phyloP scores from a whole-genome alignment of 257 asterid species.

The Nemophila menziesii region DNA sequence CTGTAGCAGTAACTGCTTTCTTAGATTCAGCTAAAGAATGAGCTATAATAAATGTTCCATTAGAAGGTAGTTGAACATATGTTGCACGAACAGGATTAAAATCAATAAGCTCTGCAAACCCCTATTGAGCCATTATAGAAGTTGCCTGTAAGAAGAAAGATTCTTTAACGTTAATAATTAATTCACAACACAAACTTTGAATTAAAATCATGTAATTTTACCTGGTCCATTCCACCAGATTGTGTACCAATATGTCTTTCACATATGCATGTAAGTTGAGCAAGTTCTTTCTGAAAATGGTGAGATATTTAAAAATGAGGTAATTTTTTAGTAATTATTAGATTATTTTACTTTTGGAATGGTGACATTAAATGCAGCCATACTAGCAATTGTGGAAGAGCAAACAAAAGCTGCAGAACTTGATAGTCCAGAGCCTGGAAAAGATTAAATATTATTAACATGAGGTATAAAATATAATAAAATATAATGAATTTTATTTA shows the following conservation, averaged over 20 bases:
- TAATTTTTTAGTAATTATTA: neutral
- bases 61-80: conserved; percentile 84
- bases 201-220: conserved; percentile 9
- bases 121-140: conserved; percentile 87
- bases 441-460: too few species aligned
- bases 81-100: conserved; percentile 87
- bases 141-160: conserved; percentile 50
- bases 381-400: conserved; percentile 82
- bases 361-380: conserved; percentile 59
- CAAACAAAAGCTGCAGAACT: conserved; percentile 99
- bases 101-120: conserved; percentile 90
- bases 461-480: too few species aligned
- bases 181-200: neutral
- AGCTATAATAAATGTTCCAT: conserved; percentile 79
- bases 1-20: conserved; percentile 93
- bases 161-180: neutral
- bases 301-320: neutral
- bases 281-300: conserved; percentile 82
- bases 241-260: conserved; percentile 96
- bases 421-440: conserved; percentile 86
- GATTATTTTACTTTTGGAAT: conserved; percentile 65
- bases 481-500: too few species aligned
- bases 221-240: conserved; percentile 99
- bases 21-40: conserved; percentile 92
- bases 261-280: conserved; percentile 91